phyloP scores from a whole-genome alignment of 2,329 filamentous ascomycete genomes.

The Alternaria consortialis region DNA sequence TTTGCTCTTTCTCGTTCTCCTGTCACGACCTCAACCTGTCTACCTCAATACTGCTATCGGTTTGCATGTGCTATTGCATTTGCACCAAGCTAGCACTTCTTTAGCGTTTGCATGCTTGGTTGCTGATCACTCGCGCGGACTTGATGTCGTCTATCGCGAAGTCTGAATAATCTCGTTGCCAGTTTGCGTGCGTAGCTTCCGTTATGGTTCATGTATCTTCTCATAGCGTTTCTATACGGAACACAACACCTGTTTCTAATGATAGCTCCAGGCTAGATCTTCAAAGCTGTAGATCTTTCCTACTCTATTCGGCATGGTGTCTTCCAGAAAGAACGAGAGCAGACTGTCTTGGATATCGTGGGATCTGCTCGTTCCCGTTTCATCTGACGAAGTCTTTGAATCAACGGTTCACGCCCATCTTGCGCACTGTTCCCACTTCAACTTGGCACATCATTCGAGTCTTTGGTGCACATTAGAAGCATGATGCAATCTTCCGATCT shows the following conservation, averaged over 20 bases:
- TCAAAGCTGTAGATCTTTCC: background rate
- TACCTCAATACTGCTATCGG: background rate
- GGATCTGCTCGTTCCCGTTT: background rate
- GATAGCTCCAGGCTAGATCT: background rate
- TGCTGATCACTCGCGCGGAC: background rate
- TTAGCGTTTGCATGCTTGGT: background rate
- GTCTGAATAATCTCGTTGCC: background rate
- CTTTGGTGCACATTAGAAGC: background rate
- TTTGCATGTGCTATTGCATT: background rate
- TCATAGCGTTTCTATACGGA: background rate
- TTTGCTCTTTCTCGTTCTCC: slow-evolving; percentile 2
- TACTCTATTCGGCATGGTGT: background rate
- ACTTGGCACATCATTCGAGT: background rate
- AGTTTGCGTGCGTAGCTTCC: background rate
- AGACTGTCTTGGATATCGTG: background rate
- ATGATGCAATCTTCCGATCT: background rate
- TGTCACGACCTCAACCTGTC: background rate
- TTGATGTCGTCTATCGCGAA: background rate
- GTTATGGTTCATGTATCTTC: background rate
- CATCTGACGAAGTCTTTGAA: background rate
- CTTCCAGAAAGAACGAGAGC: background rate
- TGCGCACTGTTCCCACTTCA: background rate
- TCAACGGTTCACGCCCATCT: background rate
- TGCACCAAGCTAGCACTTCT: background rate
- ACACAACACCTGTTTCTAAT: background rate